Percentiles rank a stretch among this genome's conserved stretches.
These are phyloP conservation scores for Ogataea glucozyma DNA, from an alignment of 805 yeast species.

Conservation along the genomic window DNA sequence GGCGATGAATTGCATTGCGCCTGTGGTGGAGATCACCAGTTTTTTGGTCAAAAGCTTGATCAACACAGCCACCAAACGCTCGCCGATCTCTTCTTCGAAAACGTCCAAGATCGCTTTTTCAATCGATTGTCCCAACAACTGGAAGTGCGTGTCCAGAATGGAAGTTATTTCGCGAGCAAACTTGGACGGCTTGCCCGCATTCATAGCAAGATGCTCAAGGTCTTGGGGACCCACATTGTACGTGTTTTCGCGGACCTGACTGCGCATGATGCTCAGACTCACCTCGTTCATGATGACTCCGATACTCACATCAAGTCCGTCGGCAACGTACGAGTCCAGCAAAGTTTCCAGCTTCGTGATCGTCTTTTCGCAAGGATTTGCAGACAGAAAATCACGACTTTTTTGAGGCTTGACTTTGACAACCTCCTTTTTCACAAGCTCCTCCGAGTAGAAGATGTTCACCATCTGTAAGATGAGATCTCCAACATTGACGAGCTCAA, in stretches of 20 bases:
- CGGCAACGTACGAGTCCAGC: conserved; percentile 87
- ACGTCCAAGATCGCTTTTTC: conserved; percentile 88
- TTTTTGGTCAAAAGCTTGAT: conserved; percentile 76
- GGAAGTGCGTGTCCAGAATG: conserved; percentile 69
- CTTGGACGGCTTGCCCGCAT: conserved; percentile 42
- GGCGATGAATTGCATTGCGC: conserved; percentile 79
- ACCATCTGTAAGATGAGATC: conserved; percentile 92
- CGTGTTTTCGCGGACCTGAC: conserved; percentile 43
- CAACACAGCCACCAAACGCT: conserved; percentile 73
- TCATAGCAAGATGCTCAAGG: conserved; percentile 25
- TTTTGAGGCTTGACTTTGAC: conserved; percentile 48
- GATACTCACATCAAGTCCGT: conserved; percentile 89
- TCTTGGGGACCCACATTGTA: conserved; percentile 45
- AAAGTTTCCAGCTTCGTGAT: conserved; percentile 63
- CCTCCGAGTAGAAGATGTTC: conserved; percentile 87
- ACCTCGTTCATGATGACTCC: conserved; percentile 84
- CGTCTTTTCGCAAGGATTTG: conserved; percentile 72
- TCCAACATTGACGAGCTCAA: conserved; percentile 89
- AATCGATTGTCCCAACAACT: conserved; percentile 73
- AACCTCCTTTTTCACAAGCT: conserved; percentile 56
- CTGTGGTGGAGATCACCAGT: conserved; percentile 67
- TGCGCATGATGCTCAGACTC: conserved; percentile 24
- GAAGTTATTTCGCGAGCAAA: conserved; percentile 67
- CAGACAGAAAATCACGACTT: conserved; percentile 74
- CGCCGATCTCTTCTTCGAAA: conserved; percentile 91